Percentiles rank a stretch among this genome's conserved stretches.
Evolutionary conservation across 2,329 filamentous ascomycete species (phyloP).

Genomic region (Aureobasidium sp.): DNA sequence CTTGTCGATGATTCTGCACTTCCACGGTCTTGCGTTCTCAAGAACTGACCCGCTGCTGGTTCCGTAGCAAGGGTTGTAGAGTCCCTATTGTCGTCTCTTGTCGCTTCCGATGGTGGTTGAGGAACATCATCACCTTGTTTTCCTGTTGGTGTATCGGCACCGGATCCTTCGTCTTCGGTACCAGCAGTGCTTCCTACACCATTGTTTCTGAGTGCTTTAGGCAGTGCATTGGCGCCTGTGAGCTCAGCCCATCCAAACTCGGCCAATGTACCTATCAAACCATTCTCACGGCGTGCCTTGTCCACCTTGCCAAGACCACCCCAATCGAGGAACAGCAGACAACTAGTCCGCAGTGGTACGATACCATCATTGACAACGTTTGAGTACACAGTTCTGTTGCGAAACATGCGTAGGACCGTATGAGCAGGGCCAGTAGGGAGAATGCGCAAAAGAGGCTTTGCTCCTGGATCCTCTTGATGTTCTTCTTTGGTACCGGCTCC

Average conservation of each 20-base stretch:
- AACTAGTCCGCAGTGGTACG: conserved; percentile 89
- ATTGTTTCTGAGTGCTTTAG: conserved; percentile 1
- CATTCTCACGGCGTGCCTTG: conserved; percentile 86
- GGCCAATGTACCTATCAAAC: conserved; percentile 84
- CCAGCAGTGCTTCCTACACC: conserved; percentile 16
- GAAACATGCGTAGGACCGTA: conserved; percentile 75
- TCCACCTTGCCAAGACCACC: conserved; percentile 87
- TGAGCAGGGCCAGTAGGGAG: conserved; percentile 88
- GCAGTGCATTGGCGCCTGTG: conserved; percentile 52
- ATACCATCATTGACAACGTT: conserved; percentile 98
- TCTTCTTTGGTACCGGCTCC: conserved; percentile 51
- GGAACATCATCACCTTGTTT: conserved; percentile 50
- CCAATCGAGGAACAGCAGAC: conserved; percentile 95
- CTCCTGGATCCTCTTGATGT: conserved; percentile 61
- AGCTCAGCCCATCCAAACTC: conserved; percentile 94
- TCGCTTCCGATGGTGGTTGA: conserved; percentile 60
- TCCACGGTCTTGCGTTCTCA: background rate
- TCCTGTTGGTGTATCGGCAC: conserved; percentile 19
- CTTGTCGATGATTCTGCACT: background rate
- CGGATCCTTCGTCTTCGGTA: conserved; percentile 24
- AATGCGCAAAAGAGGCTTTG: conserved; percentile 83
- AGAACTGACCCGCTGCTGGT: background rate
- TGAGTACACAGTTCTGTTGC: conserved; percentile 87
- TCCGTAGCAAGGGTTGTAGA: conserved; percentile 18
- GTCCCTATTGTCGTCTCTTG: conserved; percentile 51